Conservation (phyloP, 208 protist species). For the Leishmania guyanensis region DNA sequence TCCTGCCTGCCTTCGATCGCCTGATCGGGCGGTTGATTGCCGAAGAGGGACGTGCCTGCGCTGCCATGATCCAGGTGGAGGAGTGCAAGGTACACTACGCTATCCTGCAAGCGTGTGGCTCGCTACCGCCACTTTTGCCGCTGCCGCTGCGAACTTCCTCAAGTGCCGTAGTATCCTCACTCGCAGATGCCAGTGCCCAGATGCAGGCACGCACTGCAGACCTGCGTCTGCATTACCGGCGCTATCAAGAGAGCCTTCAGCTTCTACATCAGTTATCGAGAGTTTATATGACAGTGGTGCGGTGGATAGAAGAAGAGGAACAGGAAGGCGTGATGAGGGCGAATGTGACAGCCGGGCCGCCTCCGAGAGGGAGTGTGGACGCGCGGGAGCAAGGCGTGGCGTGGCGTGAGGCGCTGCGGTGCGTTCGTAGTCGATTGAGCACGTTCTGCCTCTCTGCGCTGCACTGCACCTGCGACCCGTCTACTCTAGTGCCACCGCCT, state of each 20-base stretch:
- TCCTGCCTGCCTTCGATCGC: slow-evolving; percentile 15
- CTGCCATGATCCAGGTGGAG: slow-evolving; percentile 42
- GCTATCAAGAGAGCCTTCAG: slow-evolving; percentile 31
- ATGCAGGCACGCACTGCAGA: slow-evolving; percentile 6
- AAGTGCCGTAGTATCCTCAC: neutral
- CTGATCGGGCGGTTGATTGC: slow-evolving; percentile 14
- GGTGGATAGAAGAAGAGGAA: slow-evolving; percentile 28
- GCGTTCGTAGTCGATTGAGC: slow-evolving; percentile 22
- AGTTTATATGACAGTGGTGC: slow-evolving; percentile 20
- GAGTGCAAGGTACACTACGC: slow-evolving; percentile 53
- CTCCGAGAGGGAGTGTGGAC: neutral
- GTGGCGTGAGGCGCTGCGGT: slow-evolving; percentile 6
- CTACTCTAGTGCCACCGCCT: neutral
- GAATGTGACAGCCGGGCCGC: neutral
- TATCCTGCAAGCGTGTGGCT: slow-evolving; percentile 25
- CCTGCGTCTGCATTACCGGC: slow-evolving; percentile 26
- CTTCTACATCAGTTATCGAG: slow-evolving; percentile 17
- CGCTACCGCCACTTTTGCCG: slow-evolving; percentile 13
- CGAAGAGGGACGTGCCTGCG: slow-evolving; percentile 40
- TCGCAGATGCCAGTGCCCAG: neutral
- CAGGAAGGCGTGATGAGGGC: neutral
- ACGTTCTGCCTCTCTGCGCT: slow-evolving; percentile 28
- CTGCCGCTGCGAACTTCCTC: neutral
- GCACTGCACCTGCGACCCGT: neutral
- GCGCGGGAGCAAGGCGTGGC: neutral